Conservation (phyloP, 768 basidiomycete genomes). For the Xerocomellus intermedius region DNA sequence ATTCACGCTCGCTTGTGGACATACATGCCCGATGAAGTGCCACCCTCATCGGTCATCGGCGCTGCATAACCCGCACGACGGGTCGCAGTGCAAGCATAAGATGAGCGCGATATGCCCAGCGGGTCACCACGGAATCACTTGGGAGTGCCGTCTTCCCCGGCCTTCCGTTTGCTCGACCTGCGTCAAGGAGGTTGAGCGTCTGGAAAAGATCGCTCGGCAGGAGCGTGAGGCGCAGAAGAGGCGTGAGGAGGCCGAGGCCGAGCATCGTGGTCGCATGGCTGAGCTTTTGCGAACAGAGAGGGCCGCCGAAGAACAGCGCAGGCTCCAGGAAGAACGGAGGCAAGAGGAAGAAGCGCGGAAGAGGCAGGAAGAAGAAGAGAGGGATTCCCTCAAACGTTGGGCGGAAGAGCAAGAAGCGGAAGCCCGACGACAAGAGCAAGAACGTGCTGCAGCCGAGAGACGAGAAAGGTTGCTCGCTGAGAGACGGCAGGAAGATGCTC, state of each 20-base stretch:
- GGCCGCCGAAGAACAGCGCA: not conserved
- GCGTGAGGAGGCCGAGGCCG: slow-evolving; percentile 42
- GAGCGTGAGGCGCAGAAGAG: slow-evolving; percentile 40
- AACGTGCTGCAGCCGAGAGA: not conserved
- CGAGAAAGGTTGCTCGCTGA: not conserved
- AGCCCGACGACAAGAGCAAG: slow-evolving; percentile 1
- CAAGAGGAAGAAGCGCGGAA: not conserved
- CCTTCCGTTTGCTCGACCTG: slow-evolving; percentile 45
- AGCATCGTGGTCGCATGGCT: slow-evolving; percentile 38
- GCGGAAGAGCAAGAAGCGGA: slow-evolving; percentile 28
- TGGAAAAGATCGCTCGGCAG: slow-evolving; percentile 36
- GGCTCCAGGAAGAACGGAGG: slow-evolving; percentile 13
- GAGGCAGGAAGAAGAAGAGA: not conserved
- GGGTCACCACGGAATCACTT: slow-evolving; percentile 42
- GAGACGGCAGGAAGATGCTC: not conserved
- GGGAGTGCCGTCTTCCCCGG: slow-evolving; percentile 41
- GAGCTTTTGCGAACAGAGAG: slow-evolving; percentile 33
- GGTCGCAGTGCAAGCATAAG: slow-evolving; percentile 41
- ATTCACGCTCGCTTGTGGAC: slow-evolving; percentile 25
- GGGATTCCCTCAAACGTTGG: not conserved
- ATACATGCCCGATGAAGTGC: slow-evolving; percentile 58
- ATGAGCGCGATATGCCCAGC: slow-evolving; percentile 38
- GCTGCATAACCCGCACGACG: slow-evolving; percentile 4
- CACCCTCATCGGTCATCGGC: slow-evolving; percentile 50
- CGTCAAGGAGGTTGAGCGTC: slow-evolving; percentile 37